phyloP scores from a whole-genome alignment of 257 asterid genomes.

The Solanum infundibuliforme region DNA sequence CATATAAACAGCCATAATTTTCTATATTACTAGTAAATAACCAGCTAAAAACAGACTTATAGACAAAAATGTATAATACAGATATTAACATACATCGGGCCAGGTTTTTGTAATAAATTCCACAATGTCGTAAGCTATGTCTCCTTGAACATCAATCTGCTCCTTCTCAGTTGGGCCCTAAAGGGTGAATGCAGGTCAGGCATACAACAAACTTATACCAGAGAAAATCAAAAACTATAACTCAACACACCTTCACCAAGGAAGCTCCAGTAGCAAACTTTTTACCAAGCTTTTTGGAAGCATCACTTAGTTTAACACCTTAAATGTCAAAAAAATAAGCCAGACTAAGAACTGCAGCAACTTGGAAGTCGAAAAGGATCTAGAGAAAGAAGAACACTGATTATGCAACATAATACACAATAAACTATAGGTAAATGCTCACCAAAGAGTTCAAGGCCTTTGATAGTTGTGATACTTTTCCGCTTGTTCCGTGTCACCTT shows the following conservation, averaged over 20 bases:
- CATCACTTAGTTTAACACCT: conserved; percentile 89
- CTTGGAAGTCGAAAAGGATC: neutral
- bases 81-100: conserved; percentile 60
- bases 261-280: conserved; percentile 98
- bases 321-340: conserved; percentile 4
- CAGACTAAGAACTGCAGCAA: conserved; percentile 1
- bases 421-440: neutral
- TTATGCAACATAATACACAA: neutral
- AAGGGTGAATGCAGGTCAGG: neutral
- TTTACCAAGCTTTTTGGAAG: conserved; percentile 95
- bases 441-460: conserved; percentile 96
- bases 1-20: neutral
- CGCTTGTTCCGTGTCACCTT: conserved; percentile 89
- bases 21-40: neutral
- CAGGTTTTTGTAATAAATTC: conserved; percentile 88
- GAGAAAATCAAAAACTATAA: neutral
- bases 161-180: conserved; percentile 98
- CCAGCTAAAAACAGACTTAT: neutral
- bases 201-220: neutral
- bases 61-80: neutral
- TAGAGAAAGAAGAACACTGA: neutral
- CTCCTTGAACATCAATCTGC: conserved; percentile 98
- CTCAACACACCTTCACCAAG: conserved; percentile 66
- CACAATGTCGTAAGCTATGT: conserved; percentile 83
- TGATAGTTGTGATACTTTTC: conserved; percentile 88